Evolutionary conservation across 1,284 basidiomycete species (phyloP), one percentile per base, ranked within the genome.

Genomic region (Ceratobasidium sp.): DNA sequence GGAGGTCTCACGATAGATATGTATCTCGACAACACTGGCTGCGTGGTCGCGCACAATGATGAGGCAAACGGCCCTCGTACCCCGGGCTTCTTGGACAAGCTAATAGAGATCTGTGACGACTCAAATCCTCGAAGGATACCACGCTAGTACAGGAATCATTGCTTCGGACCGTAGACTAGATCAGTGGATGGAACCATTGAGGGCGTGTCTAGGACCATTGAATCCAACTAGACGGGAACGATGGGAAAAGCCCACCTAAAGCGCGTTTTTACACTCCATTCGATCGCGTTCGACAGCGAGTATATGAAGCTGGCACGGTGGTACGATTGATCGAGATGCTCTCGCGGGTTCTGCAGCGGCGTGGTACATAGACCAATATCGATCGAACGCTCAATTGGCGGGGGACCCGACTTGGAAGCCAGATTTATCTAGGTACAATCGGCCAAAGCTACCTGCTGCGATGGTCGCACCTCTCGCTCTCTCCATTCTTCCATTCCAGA

Each of bases 401-500:
- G 47, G 50, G 29, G 62, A 42, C 38, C 32, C 55, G 43, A 50
- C 58, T 7, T 43, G 40, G 13, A 53, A 42, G 47, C 22, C 50
- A 13, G 74, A 68, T 32, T 32, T 69, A 29, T 45, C 34, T 8
- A 69, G 57, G 35, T 82, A 82, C 68, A 69, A 72, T 0, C 75
- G 80, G 15, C 74, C 78, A 1, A 68, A 73, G n/a, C 75, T 82
- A 4, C 80, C 81, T 15, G 75, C 77, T 42, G 79, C 76, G 55
- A 79, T 82, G 72, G 78, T 79, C 35, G 74, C 78, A 15, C 83
- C 83, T 4, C 77, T 77, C 7, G 77, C 85, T 1, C 85, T 86
- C 1, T 82, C 84, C 10, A 83, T 87, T 38, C 75, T 88, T 20
- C 87, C 86, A 1, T 87, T 88, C 76, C 84, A 86, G 73, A 86